Base-by-base conservation (phyloP, 176 grass and related monocot genomes). In the Cenchrus americanus region DNA sequence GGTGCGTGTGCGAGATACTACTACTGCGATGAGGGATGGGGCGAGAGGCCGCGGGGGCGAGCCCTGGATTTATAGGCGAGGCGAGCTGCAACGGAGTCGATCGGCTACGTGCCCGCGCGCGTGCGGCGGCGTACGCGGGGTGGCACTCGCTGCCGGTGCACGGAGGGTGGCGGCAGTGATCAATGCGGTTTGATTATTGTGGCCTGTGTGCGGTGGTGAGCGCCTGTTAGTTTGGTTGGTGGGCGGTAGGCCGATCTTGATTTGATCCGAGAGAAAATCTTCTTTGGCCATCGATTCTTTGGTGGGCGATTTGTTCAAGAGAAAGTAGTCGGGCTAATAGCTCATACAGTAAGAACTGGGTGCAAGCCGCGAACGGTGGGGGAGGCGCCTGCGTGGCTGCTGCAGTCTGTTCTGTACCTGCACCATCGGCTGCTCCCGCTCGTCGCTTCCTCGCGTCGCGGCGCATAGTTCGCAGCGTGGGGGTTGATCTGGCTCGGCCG, bases 11-110 rank as follows among this genome's bases (percentile, higher is more conserved):
- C 12, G 8, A 3, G 61, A 30, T 30, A 30, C 27, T 0, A 42
- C 0, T 44, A 8, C 43, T 44, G 42, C 7, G 42, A 44, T 44
- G 37, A 6, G 27, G 47, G 47, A 8, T 7, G 5, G 14, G 44
- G 10, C 69, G 43, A 15, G 51, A 53, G 51, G 18, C 15, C 53
- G 6, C 53, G 6, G 23, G 12, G 12, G 43, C 43, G 22, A 48
- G n/a, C 44, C 69, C 14, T 47, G 46, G 7, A 15, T 52, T 73
- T 73, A 73, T 72, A 72, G 69, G 34, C 34, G 34, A 58, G 54
- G 55, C 55, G 55, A 63, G 62, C 30, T 0, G 62, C 27, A 18
- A 37, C 61, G 13, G 24, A 6, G 13, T 27, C 26, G 13, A 17
- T 5, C 37, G 41, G 18, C 19, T n/a, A 37, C 21, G 67, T 70